Base-by-base conservation (phyloP, 2,329 filamentous ascomycete species). In the Calycina marina region DNA sequence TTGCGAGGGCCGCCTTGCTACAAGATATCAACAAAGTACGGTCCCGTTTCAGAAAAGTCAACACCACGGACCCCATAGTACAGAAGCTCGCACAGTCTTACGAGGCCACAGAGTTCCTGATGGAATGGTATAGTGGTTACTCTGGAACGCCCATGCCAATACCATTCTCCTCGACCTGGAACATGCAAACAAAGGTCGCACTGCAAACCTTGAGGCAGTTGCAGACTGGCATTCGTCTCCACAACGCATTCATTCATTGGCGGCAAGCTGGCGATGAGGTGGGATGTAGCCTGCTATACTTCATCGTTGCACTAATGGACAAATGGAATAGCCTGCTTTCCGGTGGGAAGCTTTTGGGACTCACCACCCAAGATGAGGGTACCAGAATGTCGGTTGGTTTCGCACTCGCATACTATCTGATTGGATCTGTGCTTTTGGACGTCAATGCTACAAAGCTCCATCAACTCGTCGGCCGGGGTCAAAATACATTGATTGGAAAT, bases 281-380 rank as follows among this genome's bases (percentile, higher is more conserved):
- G 33, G 65, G 65, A 62, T 67, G 67, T 40, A 62, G 62, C 42
- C 53, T 50, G 14, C 36, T 50, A 6, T 50, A 50, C 26, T 54
- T 54, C 31, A 40, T 53, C 18, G 43, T 54, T 25, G 51, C 51
- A 3, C 40, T 53, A n/a, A 34, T 51, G 8, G 51, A 54, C 31
- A 48, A 50, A 37, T 54, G 51, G 51, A 40, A 49, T 11, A 40
- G 46, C 4, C 40, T 54, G 8, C 29, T 43, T 6, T 14, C 32
- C n/a, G 39, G 39, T 18, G 41, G 50, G 48, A 5, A 48, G 50
- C 16, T 59, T 54, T 28, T 56, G 42, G 35, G 53, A 55, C 35
- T 59, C 37, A 42, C 41, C 3, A 42, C 41, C 10, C 35, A 31
- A 31, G 45, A 37, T 28, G 33, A 32, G 59, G 36, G 52, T 61